These are phyloP conservation scores for Echinosophora koreensis DNA, from an alignment of 306 rosid species.

Conservation along the genomic window DNA sequence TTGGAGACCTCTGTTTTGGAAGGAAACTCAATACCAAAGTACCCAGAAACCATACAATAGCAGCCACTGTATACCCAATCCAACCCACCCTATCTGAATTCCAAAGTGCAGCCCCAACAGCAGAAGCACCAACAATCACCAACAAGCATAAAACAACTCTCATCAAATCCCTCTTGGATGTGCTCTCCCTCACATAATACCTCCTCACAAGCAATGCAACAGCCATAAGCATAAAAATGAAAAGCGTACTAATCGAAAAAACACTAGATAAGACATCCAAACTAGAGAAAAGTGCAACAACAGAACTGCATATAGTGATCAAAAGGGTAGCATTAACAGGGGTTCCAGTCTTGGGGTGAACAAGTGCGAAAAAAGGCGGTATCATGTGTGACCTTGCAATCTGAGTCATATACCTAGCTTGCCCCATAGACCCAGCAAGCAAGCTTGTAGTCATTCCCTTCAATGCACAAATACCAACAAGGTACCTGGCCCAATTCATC, in stretches of 20 bases:
- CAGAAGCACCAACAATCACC: constrained; percentile 59
- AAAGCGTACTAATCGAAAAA: constrained; percentile 82
- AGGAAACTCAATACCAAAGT: constrained; percentile 72
- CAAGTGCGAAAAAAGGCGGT: constrained; percentile 84
- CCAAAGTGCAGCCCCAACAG: constrained; percentile 66
- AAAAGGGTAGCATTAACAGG: constrained; percentile 84
- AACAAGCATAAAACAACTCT: constrained; percentile 61
- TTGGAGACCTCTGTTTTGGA: constrained; percentile 66
- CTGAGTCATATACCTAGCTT: constrained; percentile 91
- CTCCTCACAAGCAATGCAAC: constrained; percentile 81
- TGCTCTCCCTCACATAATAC: constrained; percentile 65
- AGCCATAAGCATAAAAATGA: constrained; percentile 87
- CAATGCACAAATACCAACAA: constrained; percentile 83
- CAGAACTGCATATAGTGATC: constrained; percentile 66
- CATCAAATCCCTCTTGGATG: constrained; percentile 48
- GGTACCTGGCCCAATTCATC: constrained; percentile 81
- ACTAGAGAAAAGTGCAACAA: constrained; percentile 81
- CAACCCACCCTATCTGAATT: constrained; percentile 50
- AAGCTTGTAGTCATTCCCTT: constrained; percentile 97
- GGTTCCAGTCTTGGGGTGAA: constrained; percentile 88
- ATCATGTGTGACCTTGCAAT: constrained; percentile 92
- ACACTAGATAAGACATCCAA: constrained; percentile 89
- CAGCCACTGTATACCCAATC: constrained; percentile 70
- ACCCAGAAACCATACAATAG: constrained; percentile 68
- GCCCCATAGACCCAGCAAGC: constrained; percentile 90